phyloP scores from a whole-genome alignment of 2,329 filamentous ascomycete species.

The Fusarium circinatum region DNA sequence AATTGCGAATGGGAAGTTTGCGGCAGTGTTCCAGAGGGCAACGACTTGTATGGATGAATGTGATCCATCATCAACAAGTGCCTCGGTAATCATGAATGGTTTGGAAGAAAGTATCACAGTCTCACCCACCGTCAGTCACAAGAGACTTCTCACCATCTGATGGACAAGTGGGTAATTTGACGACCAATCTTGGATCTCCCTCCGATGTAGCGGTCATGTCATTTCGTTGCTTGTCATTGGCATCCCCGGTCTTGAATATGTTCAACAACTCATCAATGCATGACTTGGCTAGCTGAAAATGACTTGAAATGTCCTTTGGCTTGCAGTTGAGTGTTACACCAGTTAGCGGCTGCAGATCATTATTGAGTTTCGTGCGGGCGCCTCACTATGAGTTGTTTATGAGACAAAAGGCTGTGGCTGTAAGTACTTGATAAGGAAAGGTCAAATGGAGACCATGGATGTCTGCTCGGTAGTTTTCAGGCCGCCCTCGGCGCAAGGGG shows the following conservation, averaged over 20 bases:
- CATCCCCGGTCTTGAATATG: neutral
- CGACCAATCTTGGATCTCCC: neutral
- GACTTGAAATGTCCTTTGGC: conserved; percentile 1
- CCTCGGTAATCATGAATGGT: neutral
- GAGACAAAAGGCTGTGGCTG: neutral
- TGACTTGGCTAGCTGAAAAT: neutral
- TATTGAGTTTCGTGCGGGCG: neutral
- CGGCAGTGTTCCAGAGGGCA: neutral
- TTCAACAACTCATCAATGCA: conserved; percentile 6
- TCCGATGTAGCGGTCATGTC: neutral
- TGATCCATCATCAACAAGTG: neutral
- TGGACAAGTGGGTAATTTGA: neutral
- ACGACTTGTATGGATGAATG: neutral
- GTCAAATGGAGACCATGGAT: neutral
- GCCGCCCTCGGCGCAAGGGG: neutral
- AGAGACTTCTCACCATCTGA: neutral
- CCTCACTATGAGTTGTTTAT: neutral
- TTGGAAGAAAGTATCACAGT: neutral
- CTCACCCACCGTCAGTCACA: neutral
- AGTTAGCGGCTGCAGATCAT: conserved; percentile 9
- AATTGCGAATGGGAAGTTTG: neutral
- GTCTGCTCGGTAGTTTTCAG: conserved; percentile 1
- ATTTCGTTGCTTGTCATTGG: neutral
- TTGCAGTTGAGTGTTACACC: conserved; percentile 10
- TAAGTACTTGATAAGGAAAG: neutral